Base-by-base conservation (phyloP, 2,329 filamentous ascomycete genomes). In the Aspergillus sp. region DNA sequence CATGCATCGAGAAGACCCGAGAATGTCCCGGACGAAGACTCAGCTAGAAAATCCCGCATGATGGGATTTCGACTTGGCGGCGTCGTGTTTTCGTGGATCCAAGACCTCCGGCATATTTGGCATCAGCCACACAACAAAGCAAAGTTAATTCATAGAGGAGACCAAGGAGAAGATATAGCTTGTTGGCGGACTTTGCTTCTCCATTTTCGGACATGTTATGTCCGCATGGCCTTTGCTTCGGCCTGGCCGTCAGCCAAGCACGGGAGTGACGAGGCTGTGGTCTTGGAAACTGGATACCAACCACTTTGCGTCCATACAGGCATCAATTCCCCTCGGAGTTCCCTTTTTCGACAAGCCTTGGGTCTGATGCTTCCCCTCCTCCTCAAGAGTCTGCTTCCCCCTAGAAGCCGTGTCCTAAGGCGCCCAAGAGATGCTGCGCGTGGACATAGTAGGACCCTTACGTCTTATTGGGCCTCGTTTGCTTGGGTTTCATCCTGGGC, bases 211-310 rank as follows among this genome's bases (percentile, higher is more conserved):
- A 54, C 52, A 47, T 54, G 35, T 46, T 21, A 31, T 19, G 15
- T 40, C 52, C 52, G 52, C 21, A 17, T 46, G 52, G 27, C 14
- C 37, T 54, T 35, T 37, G 27, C 33, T 27, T 47, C 52, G 43
- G 52, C 15, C 31, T 54, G 31, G 33, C 52, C 52, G 52, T 31
- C 21, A 39, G 52, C 52, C 52, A 54, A 54, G 52, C 52, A 41
- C 19, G 25, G 43, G 52, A 27, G n/a, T 37, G 43, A 19, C 35
- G 35, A 23, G 40, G 52, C 52, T 54, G 52, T 47, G 52, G 33
- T 31, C 31, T 35, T 54, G 52, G 35, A 33, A 54, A 11, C 41
- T 31, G 43, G 50, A 47, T 43, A 54, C 47, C 52, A 6, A 31
- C 21, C 44, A 23, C 15, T 17, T 19, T 14, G 23, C n/a, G 33